Evolutionary conservation across 2,329 filamentous ascomycete genomes (phyloP), one percentile per base, ranked within the genome.

Genomic region (Diaporthe sp.): DNA sequence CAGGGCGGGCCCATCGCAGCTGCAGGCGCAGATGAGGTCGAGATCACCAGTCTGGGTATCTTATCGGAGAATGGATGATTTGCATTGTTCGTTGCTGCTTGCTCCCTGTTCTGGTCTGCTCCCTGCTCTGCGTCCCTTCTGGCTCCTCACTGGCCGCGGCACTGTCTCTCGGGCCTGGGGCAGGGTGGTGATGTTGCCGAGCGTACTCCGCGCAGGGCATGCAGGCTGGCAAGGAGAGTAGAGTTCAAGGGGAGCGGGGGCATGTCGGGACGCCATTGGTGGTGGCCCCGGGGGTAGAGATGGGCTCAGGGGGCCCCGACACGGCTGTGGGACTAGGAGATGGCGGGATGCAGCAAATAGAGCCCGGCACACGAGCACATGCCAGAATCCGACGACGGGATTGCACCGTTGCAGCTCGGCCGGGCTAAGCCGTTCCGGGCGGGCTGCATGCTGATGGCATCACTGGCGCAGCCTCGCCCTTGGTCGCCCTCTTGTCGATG

Each of bases 301-400:
- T 39, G 39, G 28, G 31, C 47, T 49, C 70, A 72, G 74, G 68
- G 70, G 60, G 47, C 68, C 63, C 63, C 67, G 44, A 44, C 51
- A 39, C 28, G 44, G 63, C 55, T 31, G 42, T 42, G 25, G 47
- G 61, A 79, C 76, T 9, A 22, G 61, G 61, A 63, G 75, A 25
- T 49, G 44, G 63, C 63, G 63, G 47, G 65, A 53, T 13, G 39
- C 44, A 71, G 71, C 51, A 47, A 76, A 72, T 44, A 77, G 71
- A 57, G 53, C 34, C 60, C 44, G 53, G 71, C 39, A 71, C 39
- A 70, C 39, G 75, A 63, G 76, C 76, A 77, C 76, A 77, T 77
- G 76, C 37, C 49, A 61, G 25, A 51, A 74, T 31, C 67, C 42
- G 42, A 70, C 74, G 70, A 76, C 61, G 67, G 75, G 75, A 77